phyloP scores from a whole-genome alignment of 169 alveolate genomes.

The Fabrea salina region DNA sequence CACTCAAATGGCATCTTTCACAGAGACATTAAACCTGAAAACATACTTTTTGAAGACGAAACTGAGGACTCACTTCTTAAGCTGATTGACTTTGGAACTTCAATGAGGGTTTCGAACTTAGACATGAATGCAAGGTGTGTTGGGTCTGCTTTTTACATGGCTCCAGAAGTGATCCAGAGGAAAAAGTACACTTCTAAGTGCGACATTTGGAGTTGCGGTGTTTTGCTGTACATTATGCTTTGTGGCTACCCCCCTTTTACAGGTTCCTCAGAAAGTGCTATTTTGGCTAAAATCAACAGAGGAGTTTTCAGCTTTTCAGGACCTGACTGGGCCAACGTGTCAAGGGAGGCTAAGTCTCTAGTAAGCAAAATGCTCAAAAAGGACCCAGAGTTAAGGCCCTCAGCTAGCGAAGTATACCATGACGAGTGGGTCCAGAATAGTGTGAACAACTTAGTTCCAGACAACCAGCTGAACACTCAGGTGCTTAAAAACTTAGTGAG shows the following conservation, averaged over 20 bases:
- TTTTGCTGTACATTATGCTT: slow-evolving; percentile 59
- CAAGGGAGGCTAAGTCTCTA: background rate
- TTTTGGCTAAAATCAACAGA: background rate
- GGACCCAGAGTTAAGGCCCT: background rate
- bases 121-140: background rate
- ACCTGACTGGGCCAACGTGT: background rate
- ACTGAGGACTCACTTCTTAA: background rate
- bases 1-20: background rate
- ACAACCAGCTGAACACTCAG: background rate
- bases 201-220: slow-evolving; percentile 73
- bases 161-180: slow-evolving; percentile 30
- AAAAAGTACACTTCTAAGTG: slow-evolving; percentile 63
- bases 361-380: background rate
- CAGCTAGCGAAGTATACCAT: background rate
- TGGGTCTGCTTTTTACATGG: slow-evolving; percentile 79
- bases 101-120: background rate
- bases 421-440: background rate
- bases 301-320: background rate
- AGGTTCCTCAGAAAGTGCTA: background rate
- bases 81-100: background rate
- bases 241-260: slow-evolving; percentile 14
- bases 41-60: background rate
- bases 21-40: background rate
- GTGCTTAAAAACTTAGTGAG: background rate
- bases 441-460: background rate